These are phyloP conservation scores for Collybia sp. DNA, from an alignment of 768 basidiomycete genomes.

Conservation along the genomic window DNA sequence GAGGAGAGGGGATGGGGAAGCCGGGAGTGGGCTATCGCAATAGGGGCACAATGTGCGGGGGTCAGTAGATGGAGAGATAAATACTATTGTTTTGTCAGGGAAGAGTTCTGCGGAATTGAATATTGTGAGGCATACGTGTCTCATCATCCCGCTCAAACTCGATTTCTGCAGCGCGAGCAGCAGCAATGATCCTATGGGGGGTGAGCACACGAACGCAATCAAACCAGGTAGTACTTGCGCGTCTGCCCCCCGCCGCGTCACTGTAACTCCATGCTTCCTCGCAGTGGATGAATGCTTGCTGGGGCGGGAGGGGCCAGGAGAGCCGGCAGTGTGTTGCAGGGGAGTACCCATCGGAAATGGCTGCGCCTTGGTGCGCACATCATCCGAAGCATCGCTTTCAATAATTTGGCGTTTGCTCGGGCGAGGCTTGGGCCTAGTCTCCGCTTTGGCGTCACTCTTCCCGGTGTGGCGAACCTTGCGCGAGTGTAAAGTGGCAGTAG, in stretches of 20 bases:
- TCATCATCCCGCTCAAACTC: slow-evolving; percentile 28
- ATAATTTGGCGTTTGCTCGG: slow-evolving; percentile 2
- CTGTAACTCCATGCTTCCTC: slow-evolving; percentile 24
- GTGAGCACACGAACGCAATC: background rate
- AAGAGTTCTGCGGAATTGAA: background rate
- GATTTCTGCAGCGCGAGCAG: slow-evolving; percentile 1
- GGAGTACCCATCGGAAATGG: slow-evolving; percentile 51
- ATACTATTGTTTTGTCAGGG: slow-evolving; percentile 31
- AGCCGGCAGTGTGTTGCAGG: slow-evolving; percentile 31
- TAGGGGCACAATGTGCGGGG: slow-evolving; percentile 75
- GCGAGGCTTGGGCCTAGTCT: background rate
- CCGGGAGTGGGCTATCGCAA: slow-evolving; percentile 69
- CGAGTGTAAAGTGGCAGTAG: background rate
- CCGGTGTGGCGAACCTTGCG: background rate
- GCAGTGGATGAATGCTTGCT: slow-evolving; percentile 20
- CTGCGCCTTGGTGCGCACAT: slow-evolving; percentile 7
- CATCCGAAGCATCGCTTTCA: background rate
- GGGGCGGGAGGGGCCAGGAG: slow-evolving; percentile 13
- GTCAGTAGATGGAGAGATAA: slow-evolving; percentile 47
- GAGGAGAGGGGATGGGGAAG: slow-evolving; percentile 55
- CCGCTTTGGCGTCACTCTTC: background rate
- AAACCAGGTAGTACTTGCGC: slow-evolving; percentile 4
- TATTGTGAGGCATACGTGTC: slow-evolving; percentile 27
- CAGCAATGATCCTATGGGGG: background rate
- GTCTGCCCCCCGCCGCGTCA: slow-evolving; percentile 19